Evolutionary conservation across 139 green algal genomes (phyloP), one percentile per base, ranked within the genome.

Genomic region (Mychonastes homosphaera): DNA sequence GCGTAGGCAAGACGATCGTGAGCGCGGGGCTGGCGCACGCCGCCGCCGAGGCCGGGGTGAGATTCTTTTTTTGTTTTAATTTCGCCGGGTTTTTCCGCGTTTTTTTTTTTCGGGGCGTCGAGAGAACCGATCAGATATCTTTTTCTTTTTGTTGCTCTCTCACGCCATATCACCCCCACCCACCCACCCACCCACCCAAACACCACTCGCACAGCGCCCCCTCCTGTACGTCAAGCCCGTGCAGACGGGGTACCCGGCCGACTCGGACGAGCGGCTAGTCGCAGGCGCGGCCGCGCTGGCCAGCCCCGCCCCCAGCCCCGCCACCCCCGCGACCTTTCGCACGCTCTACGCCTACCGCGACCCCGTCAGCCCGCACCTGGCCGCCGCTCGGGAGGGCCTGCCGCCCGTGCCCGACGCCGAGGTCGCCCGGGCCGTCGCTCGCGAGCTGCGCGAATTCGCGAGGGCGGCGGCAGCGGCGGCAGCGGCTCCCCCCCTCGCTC

Each of bases 211-310:
- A n/a, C n/a, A 90, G 86, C 58, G 73, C 12, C 50, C 54, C 2
- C 23, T 92, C 6, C 54, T 84, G 10, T 98, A 93, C 67, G 35
- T 97, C 4, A 99, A 99, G 65, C 92, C 92, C 0, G 83, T 96
- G 1, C 92, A 98, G 64, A 98, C 92, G 3, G 91, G 91, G 7
- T 98, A 85, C 63, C 91, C 91, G 3, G 34, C 56, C 0, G 85
- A 93, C 65, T 84, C 63, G 2, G 89, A 96, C 67, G 78, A 81
- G 1, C 63, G 72, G 0, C 66, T 88, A 0, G 84, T 95, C 54
- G 82, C 13, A 52, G 19, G 8, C 7, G 45, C 45, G 56, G 40
- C 40, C 3, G 56, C 56, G n/a, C 41, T 43, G 27, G 56, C 56
- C 27, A 21, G 28, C 4, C 40, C 49, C 36, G 45, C 21, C 13